Evolutionary conservation across 139 green algal genomes (phyloP), one percentile per base, ranked within the genome.

Genomic region (Zygnema cylindricum): DNA sequence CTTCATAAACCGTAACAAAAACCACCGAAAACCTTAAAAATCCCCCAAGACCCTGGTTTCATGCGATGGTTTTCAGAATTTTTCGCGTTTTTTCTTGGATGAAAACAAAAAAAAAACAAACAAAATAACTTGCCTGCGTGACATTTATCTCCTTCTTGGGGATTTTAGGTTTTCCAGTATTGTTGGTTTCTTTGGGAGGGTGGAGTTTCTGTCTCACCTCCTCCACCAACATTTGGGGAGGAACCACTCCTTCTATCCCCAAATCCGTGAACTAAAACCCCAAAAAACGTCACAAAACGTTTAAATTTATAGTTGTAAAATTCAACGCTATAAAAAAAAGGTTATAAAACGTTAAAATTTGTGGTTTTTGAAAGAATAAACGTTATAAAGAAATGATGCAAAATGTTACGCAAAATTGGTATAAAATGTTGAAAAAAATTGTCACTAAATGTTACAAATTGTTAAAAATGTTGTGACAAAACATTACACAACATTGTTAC

Each of bases 161-260:
- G 7, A 16, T 16, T 16, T 16, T 79, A 16, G 71, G 7, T 16
- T 79, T 79, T 79, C 16, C 7, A 16, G 7, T 43, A 11, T 7
- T 16, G 7, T 40, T 16, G 16, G 7, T 11, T 43, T 79, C 36
- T 16, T 79, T 79, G 71, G 71, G 36, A 3, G 71, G 7, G 71
- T 79, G 21, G 7, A 79, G 71, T 41, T 16, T 41, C 36, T 79
- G 36, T 23, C 38, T 3, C 7, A 86, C 38, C 36, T 69, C 39
- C 0, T 86, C 78, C 43, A 63, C 49, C 41, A 87, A 55, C 82
- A 87, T 32, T n/a, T 87, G 63, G 1, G 55, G 55, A 11, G 82
- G 82, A n/a, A 87, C 82, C 55, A 87, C 82, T 22, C 82, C 82
- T 21, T 87, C 82, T 39, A 87, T 87, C 39, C 82, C 82, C 41